Evolutionary conservation across 2,329 filamentous ascomycete species (phyloP), one percentile per base, ranked within the genome.

Genomic region (Monosporascus sp.): DNA sequence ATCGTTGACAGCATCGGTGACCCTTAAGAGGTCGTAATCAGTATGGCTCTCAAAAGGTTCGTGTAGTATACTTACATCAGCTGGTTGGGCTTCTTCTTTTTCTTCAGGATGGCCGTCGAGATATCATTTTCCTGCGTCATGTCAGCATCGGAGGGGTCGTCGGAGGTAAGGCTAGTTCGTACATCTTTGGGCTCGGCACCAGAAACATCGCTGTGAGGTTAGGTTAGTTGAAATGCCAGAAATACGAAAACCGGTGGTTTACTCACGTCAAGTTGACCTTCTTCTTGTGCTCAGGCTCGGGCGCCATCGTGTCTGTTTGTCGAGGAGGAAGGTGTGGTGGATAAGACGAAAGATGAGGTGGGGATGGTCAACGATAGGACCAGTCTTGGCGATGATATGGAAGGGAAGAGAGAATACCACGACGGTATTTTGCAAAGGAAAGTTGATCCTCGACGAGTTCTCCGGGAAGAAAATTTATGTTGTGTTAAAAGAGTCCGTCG

Each of bases 1-100:
- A 87, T 99, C 94, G 77, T 96, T 99, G 68, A 90, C 84, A 73
- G 94, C 92, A 84, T 99, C 95, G 69, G 94, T 97, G 62, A 99
- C 94, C 79, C 91, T 96, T 68, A 66, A 71, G 57, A 56, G n/a
- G 14, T 11, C 5, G 40, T 14, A 43, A 20, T 43, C 19, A 20
- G n/a, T 14, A 43, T 24, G 5, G 20, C 20, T 6, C 11, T 24
- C 19, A 20, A 6, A 24, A 5, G 19, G 9, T 14, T 43, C n/a
- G 5, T 4, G 37, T 17, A 26, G 34, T 38, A 24, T 49, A 46
- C 51, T 37, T 81, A 96, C 91, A 99, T 96, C 73, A 99, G 78
- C 70, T 93, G 95, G 78, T 99, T 99, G 66, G 92, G 92, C 90
- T 99, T 99, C 92, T 99, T 99, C 88, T 99, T 99, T 84, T 97